Evolutionary conservation across 1,284 basidiomycete genomes (phyloP).

Genomic region (Cerrena zonata): DNA sequence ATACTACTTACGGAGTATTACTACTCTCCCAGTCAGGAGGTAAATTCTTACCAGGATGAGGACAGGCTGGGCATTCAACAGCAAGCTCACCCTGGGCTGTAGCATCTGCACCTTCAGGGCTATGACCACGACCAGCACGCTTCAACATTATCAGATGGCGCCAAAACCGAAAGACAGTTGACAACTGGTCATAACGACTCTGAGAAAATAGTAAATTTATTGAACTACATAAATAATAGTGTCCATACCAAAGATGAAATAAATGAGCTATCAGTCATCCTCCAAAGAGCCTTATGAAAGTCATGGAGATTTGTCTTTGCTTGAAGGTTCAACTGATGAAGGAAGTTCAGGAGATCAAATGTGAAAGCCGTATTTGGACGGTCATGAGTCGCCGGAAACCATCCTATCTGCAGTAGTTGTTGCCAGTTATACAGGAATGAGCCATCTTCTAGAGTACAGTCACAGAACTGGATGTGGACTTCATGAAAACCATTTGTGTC

Average conservation of each 20-base stretch:
- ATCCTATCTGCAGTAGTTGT: conserved; percentile 11
- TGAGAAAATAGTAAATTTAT: no score
- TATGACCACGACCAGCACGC: conserved; percentile 9
- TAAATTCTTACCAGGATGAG: conserved; percentile 22
- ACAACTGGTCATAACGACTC: neutral
- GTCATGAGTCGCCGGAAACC: conserved; percentile 12
- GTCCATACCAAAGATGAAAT: no score
- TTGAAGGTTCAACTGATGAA: conserved; percentile 13
- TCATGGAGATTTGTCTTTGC: conserved; percentile 14
- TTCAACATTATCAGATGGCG: conserved; percentile 9
- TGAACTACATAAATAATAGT: no score
- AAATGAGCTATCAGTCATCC: conserved; percentile 16
- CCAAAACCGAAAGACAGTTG: conserved; percentile 1
- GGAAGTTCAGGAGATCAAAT: conserved; percentile 13
- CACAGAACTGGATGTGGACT: conserved; percentile 4
- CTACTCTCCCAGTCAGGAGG: conserved; percentile 21
- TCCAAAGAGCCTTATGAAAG: conserved; percentile 13
- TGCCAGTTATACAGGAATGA: neutral
- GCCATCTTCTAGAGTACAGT: neutral
- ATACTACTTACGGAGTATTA: neutral
- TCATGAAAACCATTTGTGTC: conserved; percentile 9
- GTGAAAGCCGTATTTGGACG: conserved; percentile 15
- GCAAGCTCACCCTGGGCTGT: conserved; percentile 4
- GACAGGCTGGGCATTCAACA: no score
- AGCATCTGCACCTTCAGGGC: conserved; percentile 1